These are phyloP conservation scores for Emydomyces testavorans DNA, from an alignment of 2,329 filamentous ascomycete genomes.

Conservation along the genomic window DNA sequence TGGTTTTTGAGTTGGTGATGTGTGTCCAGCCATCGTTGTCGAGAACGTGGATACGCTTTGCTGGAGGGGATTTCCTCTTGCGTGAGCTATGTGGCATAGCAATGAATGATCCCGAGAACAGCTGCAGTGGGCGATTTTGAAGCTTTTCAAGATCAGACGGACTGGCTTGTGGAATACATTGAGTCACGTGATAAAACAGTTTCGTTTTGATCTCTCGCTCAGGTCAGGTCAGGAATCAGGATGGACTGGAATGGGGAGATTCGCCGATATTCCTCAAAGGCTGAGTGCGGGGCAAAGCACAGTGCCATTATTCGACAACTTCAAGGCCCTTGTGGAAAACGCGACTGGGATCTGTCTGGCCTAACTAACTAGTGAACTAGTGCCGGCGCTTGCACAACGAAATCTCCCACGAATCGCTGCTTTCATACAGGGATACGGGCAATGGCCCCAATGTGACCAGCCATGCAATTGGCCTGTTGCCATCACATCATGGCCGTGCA, in stretches of 20 bases:
- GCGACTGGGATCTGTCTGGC: no score
- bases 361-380: no score
- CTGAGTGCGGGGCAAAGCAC: not conserved
- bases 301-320: no score
- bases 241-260: no score
- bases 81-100: constrained; percentile 26
- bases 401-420: constrained; percentile 7
- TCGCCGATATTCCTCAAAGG: not conserved
- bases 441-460: constrained; percentile 6
- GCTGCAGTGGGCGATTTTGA: not conserved
- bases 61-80: constrained; percentile 9
- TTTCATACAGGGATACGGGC: not conserved
- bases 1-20: constrained; percentile 21
- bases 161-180: no score
- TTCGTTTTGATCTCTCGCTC: no score
- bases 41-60: constrained; percentile 30
- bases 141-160: no score
- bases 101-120: not conserved
- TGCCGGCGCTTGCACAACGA: constrained; percentile 6
- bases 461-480: constrained; percentile 9
- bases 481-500: constrained; percentile 8
- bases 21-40: constrained; percentile 37
- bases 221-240: no score
- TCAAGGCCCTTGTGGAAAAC: no score
- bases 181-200: not conserved